Base-by-base conservation (phyloP, 2,329 filamentous ascomycete genomes). In the Tetracladium maxilliforme region DNA sequence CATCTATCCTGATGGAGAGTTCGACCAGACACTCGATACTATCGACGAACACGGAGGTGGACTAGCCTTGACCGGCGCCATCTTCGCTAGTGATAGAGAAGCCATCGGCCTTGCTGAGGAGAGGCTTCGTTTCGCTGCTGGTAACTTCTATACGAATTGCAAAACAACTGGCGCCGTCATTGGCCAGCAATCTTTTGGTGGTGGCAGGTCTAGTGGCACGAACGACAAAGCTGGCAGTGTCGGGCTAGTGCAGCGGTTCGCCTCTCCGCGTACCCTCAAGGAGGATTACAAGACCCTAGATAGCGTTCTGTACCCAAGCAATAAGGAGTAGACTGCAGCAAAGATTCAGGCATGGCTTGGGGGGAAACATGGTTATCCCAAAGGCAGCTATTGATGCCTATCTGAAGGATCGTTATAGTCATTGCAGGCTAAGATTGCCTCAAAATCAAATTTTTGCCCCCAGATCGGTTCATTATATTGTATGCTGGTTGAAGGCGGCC, bases 71-170 rank as follows among this genome's bases (percentile, higher is more conserved):
- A 87, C 80, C 0, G 80, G 80, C 8, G 65, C 77, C 30, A 59
- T 87, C 27, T 87, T 87, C 47, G 76, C 80, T 7, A 52, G 61
- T 28, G 77, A 84, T 48, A 59, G 80, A 20, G 51, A 61, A 23
- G 73, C 64, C 10, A 54, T 84, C 30, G 63, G 72, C 14, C 61
- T 61, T 28, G 80, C 78, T 1, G 78, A 84, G 48, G 68, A 83
- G 38, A 64, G 61, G 32, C 59, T 87, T 26, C 61, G 77, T 35
- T 71, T 84, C 44, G 58, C 74, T 0, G 79, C 80, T 1, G 80
- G 80, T 21, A 87, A 87, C 58, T 86, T 86, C 48, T 87, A 87
- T 55, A 63, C 86, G 52, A 87, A 86, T 56, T 79, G 74, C 58
- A 86, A 86, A 65, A 75, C 69, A 48, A 80, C 74, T 3, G 75